phyloP scores from a whole-genome alignment of 2,329 filamentous ascomycete genomes.

The Cytospora chrysosperma region DNA sequence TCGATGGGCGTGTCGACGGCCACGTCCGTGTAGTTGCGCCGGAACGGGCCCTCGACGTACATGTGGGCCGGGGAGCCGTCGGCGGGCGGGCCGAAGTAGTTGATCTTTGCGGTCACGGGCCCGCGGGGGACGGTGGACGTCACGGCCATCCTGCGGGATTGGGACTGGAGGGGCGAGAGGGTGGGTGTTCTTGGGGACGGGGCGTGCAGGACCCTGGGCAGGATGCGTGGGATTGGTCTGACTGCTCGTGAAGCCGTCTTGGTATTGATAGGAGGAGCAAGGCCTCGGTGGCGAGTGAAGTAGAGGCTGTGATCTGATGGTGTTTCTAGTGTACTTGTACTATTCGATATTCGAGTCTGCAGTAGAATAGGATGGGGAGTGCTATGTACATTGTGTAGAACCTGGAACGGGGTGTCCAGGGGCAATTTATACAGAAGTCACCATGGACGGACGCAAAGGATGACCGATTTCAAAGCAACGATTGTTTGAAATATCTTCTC shows the following conservation, averaged over 20 bases:
- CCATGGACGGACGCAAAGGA: background rate
- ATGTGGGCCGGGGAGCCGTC: slow-evolving; percentile 63
- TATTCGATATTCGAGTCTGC: background rate
- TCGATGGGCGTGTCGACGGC: slow-evolving; percentile 55
- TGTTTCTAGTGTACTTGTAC: background rate
- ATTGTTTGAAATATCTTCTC: background rate
- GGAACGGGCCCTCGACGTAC: slow-evolving; percentile 62
- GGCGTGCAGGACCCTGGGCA: background rate
- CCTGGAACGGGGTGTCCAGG: background rate
- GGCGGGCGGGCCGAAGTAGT: slow-evolving; percentile 62
- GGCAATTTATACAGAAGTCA: background rate
- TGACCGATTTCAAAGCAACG: background rate
- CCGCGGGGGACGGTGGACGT: slow-evolving; percentile 51
- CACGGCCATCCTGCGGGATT: slow-evolving; percentile 38
- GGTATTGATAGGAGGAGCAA: background rate
- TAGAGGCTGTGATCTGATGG: background rate
- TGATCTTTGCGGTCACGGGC: slow-evolving; percentile 59
- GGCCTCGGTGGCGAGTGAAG: no score
- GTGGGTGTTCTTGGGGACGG: background rate
- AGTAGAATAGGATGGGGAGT: background rate
- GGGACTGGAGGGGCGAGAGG: no score
- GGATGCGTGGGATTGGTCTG: no score
- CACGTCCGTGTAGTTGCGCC: slow-evolving; percentile 61
- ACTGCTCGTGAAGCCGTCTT: background rate
- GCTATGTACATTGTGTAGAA: background rate